These are phyloP conservation scores for Monosporascus sp. DNA, from an alignment of 2,329 filamentous ascomycete species.

Conservation along the genomic window DNA sequence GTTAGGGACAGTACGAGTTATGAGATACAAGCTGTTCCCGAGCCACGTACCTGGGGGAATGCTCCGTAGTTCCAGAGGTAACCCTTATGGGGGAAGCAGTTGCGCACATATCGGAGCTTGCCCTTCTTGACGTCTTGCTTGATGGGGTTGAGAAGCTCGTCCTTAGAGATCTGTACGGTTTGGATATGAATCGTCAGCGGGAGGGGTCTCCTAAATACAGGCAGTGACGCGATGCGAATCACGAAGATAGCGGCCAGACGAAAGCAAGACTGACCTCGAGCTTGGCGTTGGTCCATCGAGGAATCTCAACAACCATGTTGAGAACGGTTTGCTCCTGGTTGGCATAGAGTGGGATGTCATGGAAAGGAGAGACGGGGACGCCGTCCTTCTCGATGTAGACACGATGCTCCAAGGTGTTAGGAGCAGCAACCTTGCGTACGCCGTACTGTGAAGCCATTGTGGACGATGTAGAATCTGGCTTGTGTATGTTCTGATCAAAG, in stretches of 20 bases:
- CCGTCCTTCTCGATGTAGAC: conserved; percentile 98
- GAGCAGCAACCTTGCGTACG: conserved; percentile 79
- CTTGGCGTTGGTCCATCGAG: conserved; percentile 99
- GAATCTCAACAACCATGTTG: conserved; percentile 99
- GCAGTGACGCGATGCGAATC: not conserved
- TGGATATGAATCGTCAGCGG: conserved; percentile 2
- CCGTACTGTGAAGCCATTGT: conserved; percentile 64
- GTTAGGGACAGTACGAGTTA: conserved; percentile 6
- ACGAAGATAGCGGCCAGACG: conserved; percentile 3
- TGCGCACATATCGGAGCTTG: conserved; percentile 98
- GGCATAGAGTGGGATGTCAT: conserved; percentile 97
- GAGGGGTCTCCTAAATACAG: not conserved
- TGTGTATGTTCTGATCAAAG: conserved; percentile 11
- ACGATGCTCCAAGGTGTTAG: conserved; percentile 94
- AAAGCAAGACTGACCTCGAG: conserved; percentile 69
- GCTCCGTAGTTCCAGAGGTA: conserved; percentile 99
- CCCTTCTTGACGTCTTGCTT: conserved; percentile 99
- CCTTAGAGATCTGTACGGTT: conserved; percentile 80
- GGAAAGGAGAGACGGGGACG: conserved; percentile 88
- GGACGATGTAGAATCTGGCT: conserved; percentile 13
- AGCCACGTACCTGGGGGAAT: conserved; percentile 76
- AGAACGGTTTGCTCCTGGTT: conserved; percentile 92
- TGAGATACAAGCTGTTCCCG: conserved; percentile 3
- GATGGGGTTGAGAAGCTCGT: conserved; percentile 96
- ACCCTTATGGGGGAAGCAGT: conserved; percentile 99